Conservation (phyloP, 2,329 filamentous ascomycete genomes). For the Talaromyces islandicus region DNA sequence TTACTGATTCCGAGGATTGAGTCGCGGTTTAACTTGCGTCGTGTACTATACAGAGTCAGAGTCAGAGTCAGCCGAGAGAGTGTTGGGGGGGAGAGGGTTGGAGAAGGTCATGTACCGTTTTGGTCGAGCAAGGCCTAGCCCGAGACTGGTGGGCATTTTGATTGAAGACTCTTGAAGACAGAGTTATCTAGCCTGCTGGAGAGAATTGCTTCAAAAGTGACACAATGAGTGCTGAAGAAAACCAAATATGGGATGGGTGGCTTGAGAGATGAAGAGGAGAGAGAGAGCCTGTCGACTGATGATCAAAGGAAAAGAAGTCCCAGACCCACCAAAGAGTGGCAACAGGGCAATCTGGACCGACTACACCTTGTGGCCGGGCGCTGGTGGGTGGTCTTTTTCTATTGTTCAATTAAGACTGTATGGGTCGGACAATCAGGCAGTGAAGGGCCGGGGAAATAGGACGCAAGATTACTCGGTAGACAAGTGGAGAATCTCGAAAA, state of each 20-base stretch:
- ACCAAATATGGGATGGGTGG: background rate
- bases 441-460: too few relatives aligned
- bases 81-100: background rate
- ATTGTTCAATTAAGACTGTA: background rate
- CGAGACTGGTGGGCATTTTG: background rate
- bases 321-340: too few relatives aligned
- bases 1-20: conserved; percentile 25
- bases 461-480: background rate
- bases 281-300: too few relatives aligned
- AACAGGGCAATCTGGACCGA: too few relatives aligned
- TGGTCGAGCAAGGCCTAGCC: background rate
- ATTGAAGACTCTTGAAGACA: too few relatives aligned
- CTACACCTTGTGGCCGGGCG: too few relatives aligned
- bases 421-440: background rate
- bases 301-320: too few relatives aligned
- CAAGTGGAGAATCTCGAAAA: background rate
- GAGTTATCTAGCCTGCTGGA: background rate
- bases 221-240: too few relatives aligned
- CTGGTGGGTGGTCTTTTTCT: background rate
- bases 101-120: background rate
- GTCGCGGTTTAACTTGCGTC: conserved; percentile 16
- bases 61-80: background rate
- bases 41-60: background rate
- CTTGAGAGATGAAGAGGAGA: too few relatives aligned
- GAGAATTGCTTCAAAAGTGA: too few relatives aligned